Conservation (phyloP, 2,329 filamentous ascomycete species). For the Gaeumannomyces sp. region DNA sequence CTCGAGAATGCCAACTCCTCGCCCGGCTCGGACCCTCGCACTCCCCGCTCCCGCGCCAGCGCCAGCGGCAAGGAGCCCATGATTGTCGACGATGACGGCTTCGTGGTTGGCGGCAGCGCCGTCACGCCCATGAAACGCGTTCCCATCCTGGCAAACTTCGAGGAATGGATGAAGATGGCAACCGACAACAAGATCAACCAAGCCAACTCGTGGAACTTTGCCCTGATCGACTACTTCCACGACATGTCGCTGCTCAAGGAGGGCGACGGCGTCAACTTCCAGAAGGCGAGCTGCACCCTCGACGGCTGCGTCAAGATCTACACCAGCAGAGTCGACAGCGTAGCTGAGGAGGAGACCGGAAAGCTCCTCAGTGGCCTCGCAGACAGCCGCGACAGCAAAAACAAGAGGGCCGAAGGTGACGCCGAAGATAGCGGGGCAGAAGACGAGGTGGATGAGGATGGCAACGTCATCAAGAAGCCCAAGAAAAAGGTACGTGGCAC, state of each 20-base stretch:
- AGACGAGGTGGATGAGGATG: slow-evolving; percentile 45
- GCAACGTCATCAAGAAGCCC: slow-evolving; percentile 49
- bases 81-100: slow-evolving; percentile 43
- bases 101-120: slow-evolving; percentile 64
- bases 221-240: slow-evolving; percentile 99
- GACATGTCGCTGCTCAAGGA: slow-evolving; percentile 97
- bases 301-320: slow-evolving; percentile 99
- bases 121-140: slow-evolving; percentile 96
- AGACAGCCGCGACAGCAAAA: slow-evolving; percentile 75
- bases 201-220: slow-evolving; percentile 98
- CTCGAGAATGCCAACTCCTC: slow-evolving; percentile 44
- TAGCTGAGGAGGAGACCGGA: slow-evolving; percentile 94
- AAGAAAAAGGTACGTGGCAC: slow-evolving; percentile 65
- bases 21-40: slow-evolving; percentile 50
- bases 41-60: slow-evolving; percentile 35
- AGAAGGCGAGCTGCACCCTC: slow-evolving; percentile 94
- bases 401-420: slow-evolving; percentile 57
- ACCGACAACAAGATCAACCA: slow-evolving; percentile 99
- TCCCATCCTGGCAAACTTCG: slow-evolving; percentile 93
- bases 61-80: slow-evolving; percentile 29
- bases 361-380: slow-evolving; percentile 90
- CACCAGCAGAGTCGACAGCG: slow-evolving; percentile 95
- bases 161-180: slow-evolving; percentile 99
- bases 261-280: slow-evolving; percentile 95
- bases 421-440: slow-evolving; percentile 61